Evolutionary conservation across 805 yeast genomes (phyloP).

Genomic region (Zygotorulaspora chibaensis): DNA sequence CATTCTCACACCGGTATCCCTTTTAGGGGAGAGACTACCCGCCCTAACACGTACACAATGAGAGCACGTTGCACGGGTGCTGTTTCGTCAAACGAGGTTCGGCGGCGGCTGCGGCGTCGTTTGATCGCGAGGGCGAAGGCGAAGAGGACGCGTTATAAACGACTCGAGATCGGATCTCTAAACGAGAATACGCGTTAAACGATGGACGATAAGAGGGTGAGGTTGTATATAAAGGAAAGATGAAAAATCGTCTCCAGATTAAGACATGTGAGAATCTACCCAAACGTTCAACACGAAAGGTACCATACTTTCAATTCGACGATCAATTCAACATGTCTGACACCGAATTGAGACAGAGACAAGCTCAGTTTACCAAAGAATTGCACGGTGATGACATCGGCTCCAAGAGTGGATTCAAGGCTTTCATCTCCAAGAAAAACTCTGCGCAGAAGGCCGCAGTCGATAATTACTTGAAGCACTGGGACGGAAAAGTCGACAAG

Average conservation of each 20-base stretch:
- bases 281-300: no score
- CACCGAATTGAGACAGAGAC: conserved; percentile 35
- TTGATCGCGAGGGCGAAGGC: background rate
- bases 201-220: background rate
- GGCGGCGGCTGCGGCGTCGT: background rate
- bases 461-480: conserved; percentile 89
- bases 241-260: background rate
- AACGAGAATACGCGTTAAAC: background rate
- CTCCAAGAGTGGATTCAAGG: conserved; percentile 65
- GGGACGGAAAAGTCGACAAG: conserved; percentile 85
- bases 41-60: no score
- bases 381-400: conserved; percentile 76
- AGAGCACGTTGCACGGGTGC: no score
- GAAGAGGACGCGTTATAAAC: background rate
- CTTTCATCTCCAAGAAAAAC: conserved; percentile 72
- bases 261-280: no score
- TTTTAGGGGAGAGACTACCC: no score
- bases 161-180: background rate
- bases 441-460: conserved; percentile 79
- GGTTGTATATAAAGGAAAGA: background rate
- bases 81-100: no score
- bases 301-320: background rate
- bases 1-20: no score
- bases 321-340: conserved; percentile 8
- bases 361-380: conserved; percentile 68